Evolutionary conservation across 2,329 filamentous ascomycete genomes (phyloP).

Genomic region (Acrocalymma vagum): DNA sequence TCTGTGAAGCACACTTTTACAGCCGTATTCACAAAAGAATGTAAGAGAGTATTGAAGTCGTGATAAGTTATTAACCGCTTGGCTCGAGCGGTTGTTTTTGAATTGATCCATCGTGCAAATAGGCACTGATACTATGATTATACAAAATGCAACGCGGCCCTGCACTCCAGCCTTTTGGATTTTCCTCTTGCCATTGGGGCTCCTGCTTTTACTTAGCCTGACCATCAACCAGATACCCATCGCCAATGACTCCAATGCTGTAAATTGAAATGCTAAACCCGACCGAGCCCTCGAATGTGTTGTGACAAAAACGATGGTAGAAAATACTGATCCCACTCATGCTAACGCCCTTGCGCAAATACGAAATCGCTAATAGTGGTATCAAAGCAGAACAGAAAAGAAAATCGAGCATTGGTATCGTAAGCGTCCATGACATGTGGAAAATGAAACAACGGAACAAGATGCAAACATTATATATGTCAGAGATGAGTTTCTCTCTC

Average conservation of each 20-base stretch:
- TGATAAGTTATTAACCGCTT: too few species aligned
- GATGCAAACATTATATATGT: conserved; percentile 34
- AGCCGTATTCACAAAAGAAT: too few species aligned
- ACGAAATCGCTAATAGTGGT: conserved; percentile 64
- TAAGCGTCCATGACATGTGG: conserved; percentile 35
- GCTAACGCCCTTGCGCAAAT: conserved; percentile 64
- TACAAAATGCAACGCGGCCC: conserved; percentile 18
- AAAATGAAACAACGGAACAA: conserved; percentile 25
- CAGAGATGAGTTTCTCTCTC: conserved; percentile 19
- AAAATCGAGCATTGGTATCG: conserved; percentile 40
- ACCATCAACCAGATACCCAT: conserved; percentile 10
- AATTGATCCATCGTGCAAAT: too few species aligned
- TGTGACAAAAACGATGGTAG: conserved; percentile 12
- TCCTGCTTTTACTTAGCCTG: conserved; percentile 5
- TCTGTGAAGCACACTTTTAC: too few species aligned
- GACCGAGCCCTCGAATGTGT: conserved; percentile 11
- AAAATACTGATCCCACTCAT: conserved; percentile 48
- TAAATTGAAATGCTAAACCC: conserved; percentile 11
- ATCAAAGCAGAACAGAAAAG: conserved; percentile 41
- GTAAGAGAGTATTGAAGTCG: too few species aligned
- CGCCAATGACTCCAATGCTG: conserved; percentile 16
- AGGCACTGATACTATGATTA: conserved; percentile 19
- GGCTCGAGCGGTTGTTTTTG: too few species aligned
- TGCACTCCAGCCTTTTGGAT: conserved; percentile 6
- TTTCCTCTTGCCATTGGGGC: conserved; percentile 20